These are phyloP conservation scores for Amoebophrya sp. DNA, from an alignment of 169 alveolate species.

Conservation along the genomic window DNA sequence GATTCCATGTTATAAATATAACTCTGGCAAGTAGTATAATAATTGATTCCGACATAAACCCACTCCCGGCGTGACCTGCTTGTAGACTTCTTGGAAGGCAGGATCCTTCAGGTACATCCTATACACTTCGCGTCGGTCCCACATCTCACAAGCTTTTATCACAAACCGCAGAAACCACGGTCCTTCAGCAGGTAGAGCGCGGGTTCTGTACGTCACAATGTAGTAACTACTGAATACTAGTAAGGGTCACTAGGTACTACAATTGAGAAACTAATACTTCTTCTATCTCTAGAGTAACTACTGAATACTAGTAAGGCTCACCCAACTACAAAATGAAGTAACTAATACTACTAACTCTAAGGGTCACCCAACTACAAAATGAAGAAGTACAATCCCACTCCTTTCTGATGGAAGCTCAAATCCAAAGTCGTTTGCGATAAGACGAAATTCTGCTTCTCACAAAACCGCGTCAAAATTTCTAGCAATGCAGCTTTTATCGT, in stretches of 20 bases:
- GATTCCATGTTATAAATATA: too few species aligned
- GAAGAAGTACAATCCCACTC: neutral
- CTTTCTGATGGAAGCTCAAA: neutral
- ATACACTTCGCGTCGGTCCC: neutral
- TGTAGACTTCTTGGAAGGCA: neutral
- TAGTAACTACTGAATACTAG: neutral
- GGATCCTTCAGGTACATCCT: neutral
- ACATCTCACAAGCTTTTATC: neutral
- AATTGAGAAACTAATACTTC: neutral
- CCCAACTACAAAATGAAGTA: neutral
- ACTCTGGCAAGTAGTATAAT: too few species aligned
- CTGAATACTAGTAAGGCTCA: neutral
- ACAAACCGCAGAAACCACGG: neutral
- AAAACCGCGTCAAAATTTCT: neutral
- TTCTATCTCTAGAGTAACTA: neutral
- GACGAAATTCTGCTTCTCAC: neutral
- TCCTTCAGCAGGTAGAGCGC: neutral
- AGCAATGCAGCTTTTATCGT: neutral
- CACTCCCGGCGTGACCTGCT: too few species aligned
- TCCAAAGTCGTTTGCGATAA: neutral
- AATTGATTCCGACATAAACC: too few species aligned
- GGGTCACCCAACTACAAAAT: neutral
- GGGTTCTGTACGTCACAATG: neutral
- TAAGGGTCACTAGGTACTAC: neutral
- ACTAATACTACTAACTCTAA: neutral